Conservation (phyloP, 2,329 filamentous ascomycete genomes). For the Penicillium italicum region DNA sequence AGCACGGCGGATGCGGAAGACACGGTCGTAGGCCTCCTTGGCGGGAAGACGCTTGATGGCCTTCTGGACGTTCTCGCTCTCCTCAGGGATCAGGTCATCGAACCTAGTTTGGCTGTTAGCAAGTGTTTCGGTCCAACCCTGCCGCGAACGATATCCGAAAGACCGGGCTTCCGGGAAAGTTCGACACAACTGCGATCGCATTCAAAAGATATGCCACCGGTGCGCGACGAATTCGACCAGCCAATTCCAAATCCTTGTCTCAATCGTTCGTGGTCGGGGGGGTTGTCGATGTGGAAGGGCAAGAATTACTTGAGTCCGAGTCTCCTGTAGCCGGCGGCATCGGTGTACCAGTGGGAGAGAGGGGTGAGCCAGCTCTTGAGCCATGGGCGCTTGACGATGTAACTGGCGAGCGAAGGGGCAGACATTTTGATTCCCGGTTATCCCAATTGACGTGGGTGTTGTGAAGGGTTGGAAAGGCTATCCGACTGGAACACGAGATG, state of each 20-base stretch:
- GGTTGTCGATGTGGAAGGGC: constrained; percentile 12
- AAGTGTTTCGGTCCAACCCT: constrained; percentile 5
- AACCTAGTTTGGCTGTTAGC: constrained; percentile 54
- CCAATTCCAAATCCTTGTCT: not conserved
- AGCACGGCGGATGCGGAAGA: constrained; percentile 94
- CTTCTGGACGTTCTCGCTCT: constrained; percentile 78
- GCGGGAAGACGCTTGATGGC: constrained; percentile 86
- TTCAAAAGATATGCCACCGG: not conserved
- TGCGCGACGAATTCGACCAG: not conserved
- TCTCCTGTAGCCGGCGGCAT: constrained; percentile 88
- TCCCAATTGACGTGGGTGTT: constrained; percentile 34
- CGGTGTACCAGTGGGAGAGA: constrained; percentile 80
- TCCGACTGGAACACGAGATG: constrained; percentile 35
- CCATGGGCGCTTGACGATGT: constrained; percentile 80
- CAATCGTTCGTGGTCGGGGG: constrained; percentile 13
- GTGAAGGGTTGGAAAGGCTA: constrained; percentile 30
- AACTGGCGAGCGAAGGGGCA: constrained; percentile 68
- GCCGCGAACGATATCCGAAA: constrained; percentile 12
- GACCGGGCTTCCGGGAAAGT: constrained; percentile 11
- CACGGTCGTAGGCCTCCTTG: constrained; percentile 91
- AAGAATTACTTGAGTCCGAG: constrained; percentile 75
- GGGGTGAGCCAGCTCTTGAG: constrained; percentile 75
- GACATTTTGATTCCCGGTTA: constrained; percentile 56
- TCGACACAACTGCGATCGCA: constrained; percentile 10
- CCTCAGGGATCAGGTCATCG: constrained; percentile 93